Evolutionary conservation across 2,329 filamentous ascomycete species (phyloP), one percentile per base, ranked within the genome.

Genomic region (Hymenoscyphus occultus): DNA sequence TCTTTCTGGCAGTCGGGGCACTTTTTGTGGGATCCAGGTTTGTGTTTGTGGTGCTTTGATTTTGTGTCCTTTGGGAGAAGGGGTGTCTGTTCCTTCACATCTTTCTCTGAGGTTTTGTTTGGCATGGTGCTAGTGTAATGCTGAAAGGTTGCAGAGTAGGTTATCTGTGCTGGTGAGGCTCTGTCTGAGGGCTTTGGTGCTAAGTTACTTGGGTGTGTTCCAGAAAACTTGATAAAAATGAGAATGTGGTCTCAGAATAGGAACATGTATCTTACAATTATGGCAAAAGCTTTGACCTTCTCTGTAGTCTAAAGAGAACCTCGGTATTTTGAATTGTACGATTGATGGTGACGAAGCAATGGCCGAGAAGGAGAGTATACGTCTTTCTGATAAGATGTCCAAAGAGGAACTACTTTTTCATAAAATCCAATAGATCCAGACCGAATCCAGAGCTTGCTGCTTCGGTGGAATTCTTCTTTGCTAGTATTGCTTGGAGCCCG

Each of bases 401-500:
- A 14, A 59, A 31, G 31, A 57, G 64, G 19, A 42, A 74, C n/a
- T 57, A 54, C 35, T 71, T 73, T 65, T 76, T 78, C 76, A 79
- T 78, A 61, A 80, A 75, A 68, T 79, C 77, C 73, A 76, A 75
- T 51, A 80, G 64, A 67, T 77, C 74, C 6, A 79, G 70, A 14
- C 75, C 76, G 66, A 72, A 74, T 28, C 69, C 72, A 35, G 69
- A 68, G 28, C 66, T 40, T 12, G 51, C 45, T 22, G 35, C 39
- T 39, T 70, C 65, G 7, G 66, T 60, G 28, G 67, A 69, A 22
- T 74, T 74, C 16, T 71, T 70, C 42, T 70, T 74, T 51, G 72
- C 71, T 79, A 90, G 78, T 51, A 90, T 74, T 60, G 87, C 86
- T 73, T 89, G 85, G n/a, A 91, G 78, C 0, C 86, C 86, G 40